Percentiles rank a stretch among this genome's conserved stretches.
phyloP scores from a whole-genome alignment of 106 monocot species.

The Apostasia ramifera region DNA sequence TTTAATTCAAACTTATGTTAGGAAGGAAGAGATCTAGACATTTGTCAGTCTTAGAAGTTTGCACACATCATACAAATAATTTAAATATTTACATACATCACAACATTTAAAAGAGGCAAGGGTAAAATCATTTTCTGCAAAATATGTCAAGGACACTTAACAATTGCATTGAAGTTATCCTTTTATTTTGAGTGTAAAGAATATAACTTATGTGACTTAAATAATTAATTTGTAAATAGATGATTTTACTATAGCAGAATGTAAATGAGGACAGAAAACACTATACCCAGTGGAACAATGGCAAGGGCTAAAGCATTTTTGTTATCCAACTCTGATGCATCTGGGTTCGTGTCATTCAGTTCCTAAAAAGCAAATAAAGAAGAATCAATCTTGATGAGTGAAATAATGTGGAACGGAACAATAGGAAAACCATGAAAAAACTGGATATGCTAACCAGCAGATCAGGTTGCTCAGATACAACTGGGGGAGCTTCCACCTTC shows the following conservation, averaged over 20 bases:
- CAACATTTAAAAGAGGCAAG: too few relatives aligned
- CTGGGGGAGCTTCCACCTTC: background rate
- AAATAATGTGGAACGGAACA: too few relatives aligned
- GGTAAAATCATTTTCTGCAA: too few relatives aligned
- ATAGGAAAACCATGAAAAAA: too few relatives aligned
- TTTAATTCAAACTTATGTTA: background rate
- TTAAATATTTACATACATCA: too few relatives aligned
- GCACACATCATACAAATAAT: too few relatives aligned
- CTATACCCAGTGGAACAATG: constrained; percentile 81
- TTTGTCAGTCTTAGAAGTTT: background rate
- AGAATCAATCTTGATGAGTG: background rate
- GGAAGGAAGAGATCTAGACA: background rate
- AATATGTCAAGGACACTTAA: too few relatives aligned
- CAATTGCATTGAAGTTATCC: too few relatives aligned
- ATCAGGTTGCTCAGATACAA: constrained; percentile 20
- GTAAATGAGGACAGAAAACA: background rate
- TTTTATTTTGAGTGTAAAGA: too few relatives aligned
- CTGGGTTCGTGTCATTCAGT: background rate
- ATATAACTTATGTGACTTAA: background rate
- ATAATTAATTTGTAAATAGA: background rate
- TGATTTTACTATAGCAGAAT: too few relatives aligned
- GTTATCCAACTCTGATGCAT: constrained; percentile 51
- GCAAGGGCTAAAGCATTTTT: constrained; percentile 88
- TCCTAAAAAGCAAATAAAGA: background rate
- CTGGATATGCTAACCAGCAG: constrained; percentile 32